phyloP scores from a whole-genome alignment of 202 grass and related monocot genomes.

The Saccharum hybrid region DNA sequence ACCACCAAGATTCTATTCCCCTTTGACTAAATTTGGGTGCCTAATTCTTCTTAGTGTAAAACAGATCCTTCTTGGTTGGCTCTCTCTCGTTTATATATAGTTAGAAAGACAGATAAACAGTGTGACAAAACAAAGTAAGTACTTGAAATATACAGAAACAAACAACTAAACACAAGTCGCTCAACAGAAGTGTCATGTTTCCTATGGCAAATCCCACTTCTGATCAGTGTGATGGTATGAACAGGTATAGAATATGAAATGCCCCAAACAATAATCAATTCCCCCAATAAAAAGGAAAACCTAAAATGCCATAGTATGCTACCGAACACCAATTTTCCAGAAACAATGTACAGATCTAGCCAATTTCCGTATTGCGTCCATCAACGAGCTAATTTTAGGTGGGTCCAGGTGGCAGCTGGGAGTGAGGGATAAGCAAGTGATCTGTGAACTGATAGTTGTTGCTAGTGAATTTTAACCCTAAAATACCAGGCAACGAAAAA shows the following conservation, averaged over 20 bases:
- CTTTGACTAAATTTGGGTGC: neutral
- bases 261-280: slow-evolving; percentile 9
- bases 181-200: slow-evolving; percentile 11
- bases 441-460: slow-evolving; percentile 23
- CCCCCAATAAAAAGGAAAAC: neutral
- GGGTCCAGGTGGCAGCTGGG: neutral
- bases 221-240: neutral
- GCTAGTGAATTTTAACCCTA: slow-evolving; percentile 39
- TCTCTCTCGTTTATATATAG: neutral
- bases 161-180: slow-evolving; percentile 19
- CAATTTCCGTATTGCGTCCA: slow-evolving; percentile 15
- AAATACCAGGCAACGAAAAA: neutral
- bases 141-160: neutral
- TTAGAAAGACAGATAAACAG: slow-evolving; percentile 27
- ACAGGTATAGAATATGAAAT: neutral
- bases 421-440: slow-evolving; percentile 3
- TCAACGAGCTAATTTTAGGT: neutral
- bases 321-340: neutral
- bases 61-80: neutral
- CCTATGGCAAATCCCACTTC: neutral
- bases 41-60: neutral
- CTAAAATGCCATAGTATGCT: neutral
- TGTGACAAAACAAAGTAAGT: neutral
- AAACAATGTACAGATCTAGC: slow-evolving; percentile 42
- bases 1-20: neutral